Conservation (phyloP, 805 yeast species). For the Ogataea pilisensis region DNA sequence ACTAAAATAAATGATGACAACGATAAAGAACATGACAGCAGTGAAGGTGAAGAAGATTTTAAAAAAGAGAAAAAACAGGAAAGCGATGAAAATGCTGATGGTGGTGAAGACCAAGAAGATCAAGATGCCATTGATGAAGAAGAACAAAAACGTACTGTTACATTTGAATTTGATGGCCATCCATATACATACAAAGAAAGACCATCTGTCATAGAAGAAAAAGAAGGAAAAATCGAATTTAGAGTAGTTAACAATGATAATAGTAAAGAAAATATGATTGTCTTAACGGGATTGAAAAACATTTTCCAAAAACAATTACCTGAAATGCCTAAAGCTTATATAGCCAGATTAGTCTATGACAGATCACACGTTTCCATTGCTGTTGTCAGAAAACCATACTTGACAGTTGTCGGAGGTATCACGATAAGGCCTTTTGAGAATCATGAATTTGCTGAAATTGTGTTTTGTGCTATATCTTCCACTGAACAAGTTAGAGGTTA, state of each 20-base stretch:
- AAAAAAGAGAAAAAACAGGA: conserved; percentile 15
- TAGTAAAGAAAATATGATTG: conserved; percentile 80
- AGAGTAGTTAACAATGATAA: conserved; percentile 96
- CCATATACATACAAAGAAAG: conserved; percentile 83
- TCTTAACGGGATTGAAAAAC: conserved; percentile 90
- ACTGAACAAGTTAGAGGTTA: conserved; percentile 98
- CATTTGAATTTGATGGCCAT: conserved; percentile 70
- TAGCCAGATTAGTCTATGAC: conserved; percentile 90
- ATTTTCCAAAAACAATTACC: conserved; percentile 97
- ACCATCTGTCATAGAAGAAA: conserved; percentile 91
- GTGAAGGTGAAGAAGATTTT: conserved; percentile 9
- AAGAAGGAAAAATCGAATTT: conserved; percentile 89
- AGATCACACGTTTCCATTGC: conserved; percentile 94
- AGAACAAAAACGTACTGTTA: conserved; percentile 38
- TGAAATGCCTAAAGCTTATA: conserved; percentile 97
- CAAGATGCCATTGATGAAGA: conserved; percentile 34
- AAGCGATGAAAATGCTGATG: conserved; percentile 21
- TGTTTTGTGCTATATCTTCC: conserved; percentile 95
- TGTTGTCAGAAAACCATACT: conserved; percentile 77
- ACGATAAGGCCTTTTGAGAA: conserved; percentile 92
- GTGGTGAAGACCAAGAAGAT: conserved; percentile 24
- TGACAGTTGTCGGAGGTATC: conserved; percentile 96
- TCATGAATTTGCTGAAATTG: conserved; percentile 94
- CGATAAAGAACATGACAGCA: conserved; percentile 10
- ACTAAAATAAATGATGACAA: conserved; percentile 16